Conservation (phyloP, 176 grass and related monocot species). For the Carex littledalei region DNA sequence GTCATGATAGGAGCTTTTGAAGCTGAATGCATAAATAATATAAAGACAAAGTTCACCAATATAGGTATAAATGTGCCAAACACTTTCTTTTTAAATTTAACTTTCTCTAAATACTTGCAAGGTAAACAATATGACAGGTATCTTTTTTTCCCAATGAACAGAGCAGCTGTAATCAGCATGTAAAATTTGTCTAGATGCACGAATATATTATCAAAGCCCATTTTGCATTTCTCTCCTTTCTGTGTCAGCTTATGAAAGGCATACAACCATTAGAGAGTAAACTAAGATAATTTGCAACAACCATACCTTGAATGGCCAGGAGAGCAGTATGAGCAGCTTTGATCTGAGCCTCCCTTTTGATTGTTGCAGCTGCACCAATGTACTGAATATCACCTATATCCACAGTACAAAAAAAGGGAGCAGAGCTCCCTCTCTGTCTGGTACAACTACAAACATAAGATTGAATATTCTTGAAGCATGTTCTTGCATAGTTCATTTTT, state of each 20-base stretch:
- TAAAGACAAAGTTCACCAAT: neutral
- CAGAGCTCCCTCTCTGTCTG: constrained; percentile 41
- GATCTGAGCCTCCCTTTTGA: constrained; percentile 87
- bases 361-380: constrained; percentile 73
- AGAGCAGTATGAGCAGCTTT: constrained; percentile 88
- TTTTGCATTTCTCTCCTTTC: constrained; percentile 1
- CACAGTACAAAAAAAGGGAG: constrained; percentile 63
- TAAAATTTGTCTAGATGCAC: neutral
- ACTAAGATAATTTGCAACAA: neutral
- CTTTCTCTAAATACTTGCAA: too few relatives aligned
- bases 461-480: constrained; percentile 27
- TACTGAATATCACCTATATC: constrained; percentile 92
- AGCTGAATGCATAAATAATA: neutral
- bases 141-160: neutral
- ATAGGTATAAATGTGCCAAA: neutral
- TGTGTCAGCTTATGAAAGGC: neutral
- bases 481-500: too few relatives aligned
- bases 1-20: too few relatives aligned
- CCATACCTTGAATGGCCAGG: constrained; percentile 77
- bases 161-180: neutral
- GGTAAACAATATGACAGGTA: too few relatives aligned
- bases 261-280: neutral
- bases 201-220: neutral
- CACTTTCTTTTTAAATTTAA: too few relatives aligned
- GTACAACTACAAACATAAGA: constrained; percentile 47